These are phyloP conservation scores for Chamaecyparis obtusa DNA, from an alignment of 75 land plant species.

Conservation along the genomic window DNA sequence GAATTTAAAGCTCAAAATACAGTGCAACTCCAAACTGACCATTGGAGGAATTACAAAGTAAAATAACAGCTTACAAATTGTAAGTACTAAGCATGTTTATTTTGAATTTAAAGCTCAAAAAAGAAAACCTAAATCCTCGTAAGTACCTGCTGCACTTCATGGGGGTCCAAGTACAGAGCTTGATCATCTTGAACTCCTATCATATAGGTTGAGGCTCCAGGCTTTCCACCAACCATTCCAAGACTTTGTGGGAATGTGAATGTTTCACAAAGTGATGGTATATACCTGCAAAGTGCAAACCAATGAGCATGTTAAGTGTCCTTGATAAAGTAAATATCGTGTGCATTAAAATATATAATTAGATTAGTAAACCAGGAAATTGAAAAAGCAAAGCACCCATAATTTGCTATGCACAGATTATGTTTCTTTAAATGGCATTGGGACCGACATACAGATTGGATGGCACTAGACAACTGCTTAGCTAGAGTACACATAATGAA, in stretches of 20 bases:
- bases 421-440: neutral
- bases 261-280: conserved; percentile 74
- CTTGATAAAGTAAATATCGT: neutral
- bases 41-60: neutral
- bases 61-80: neutral
- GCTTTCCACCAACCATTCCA: conserved; percentile 96
- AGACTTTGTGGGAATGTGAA: conserved; percentile 95
- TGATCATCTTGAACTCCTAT: conserved; percentile 95
- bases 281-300: conserved; percentile 57
- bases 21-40: neutral
- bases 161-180: conserved; percentile 95
- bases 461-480: neutral
- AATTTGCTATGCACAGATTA: neutral
- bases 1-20: too few relatives aligned
- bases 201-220: conserved; percentile 93
- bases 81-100: neutral
- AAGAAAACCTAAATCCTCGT: neutral
- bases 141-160: conserved; percentile 81
- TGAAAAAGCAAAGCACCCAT: neutral
- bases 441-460: neutral
- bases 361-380: neutral
- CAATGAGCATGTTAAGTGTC: neutral
- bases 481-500: neutral
- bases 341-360: neutral
- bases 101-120: neutral